A percentile compares a stretch with the other conserved stretches of the same genome.
Conservation (phyloP, 352 stramenopile genomes). For the Phytopythium delawarense region DNA sequence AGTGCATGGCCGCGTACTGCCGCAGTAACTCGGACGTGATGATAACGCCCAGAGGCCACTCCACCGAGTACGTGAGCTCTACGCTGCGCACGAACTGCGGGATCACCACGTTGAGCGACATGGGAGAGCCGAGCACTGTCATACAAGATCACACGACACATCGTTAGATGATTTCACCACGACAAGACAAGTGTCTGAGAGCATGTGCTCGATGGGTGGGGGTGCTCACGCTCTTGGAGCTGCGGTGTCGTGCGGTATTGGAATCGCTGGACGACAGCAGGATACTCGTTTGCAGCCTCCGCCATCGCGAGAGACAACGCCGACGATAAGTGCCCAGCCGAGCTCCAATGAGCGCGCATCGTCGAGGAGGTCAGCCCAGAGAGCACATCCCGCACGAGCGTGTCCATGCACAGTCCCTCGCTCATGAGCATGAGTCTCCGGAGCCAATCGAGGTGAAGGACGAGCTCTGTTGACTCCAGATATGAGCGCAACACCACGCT, state of each 20-base stretch:
- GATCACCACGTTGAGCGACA: slow-evolving; percentile 25
- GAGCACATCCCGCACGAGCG: slow-evolving; percentile 62
- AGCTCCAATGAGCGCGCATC: slow-evolving; percentile 34
- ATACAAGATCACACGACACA: neutral
- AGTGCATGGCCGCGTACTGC: slow-evolving; percentile 38
- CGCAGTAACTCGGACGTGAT: slow-evolving; percentile 30
- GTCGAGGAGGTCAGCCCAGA: slow-evolving; percentile 31
- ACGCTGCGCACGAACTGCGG: slow-evolving; percentile 34
- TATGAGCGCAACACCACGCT: slow-evolving; percentile 39
- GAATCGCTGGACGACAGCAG: slow-evolving; percentile 32
- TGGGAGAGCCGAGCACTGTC: neutral
- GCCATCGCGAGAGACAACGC: slow-evolving; percentile 56
- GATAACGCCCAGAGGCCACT: slow-evolving; percentile 47
- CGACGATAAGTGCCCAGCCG: slow-evolving; percentile 41
- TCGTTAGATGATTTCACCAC: neutral
- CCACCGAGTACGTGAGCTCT: slow-evolving; percentile 39
- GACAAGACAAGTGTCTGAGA: neutral
- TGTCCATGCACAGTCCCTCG: slow-evolving; percentile 68
- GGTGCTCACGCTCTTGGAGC: slow-evolving; percentile 35
- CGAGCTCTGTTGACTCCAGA: slow-evolving; percentile 31
- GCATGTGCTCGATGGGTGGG: neutral
- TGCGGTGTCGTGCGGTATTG: slow-evolving; percentile 34
- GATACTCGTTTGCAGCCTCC: slow-evolving; percentile 27
- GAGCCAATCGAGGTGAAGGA: slow-evolving; percentile 54
- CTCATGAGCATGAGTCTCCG: slow-evolving; percentile 68